These are phyloP conservation scores for Stellera chamaejasme DNA, from an alignment of 345 rosid genomes.

Conservation along the genomic window DNA sequence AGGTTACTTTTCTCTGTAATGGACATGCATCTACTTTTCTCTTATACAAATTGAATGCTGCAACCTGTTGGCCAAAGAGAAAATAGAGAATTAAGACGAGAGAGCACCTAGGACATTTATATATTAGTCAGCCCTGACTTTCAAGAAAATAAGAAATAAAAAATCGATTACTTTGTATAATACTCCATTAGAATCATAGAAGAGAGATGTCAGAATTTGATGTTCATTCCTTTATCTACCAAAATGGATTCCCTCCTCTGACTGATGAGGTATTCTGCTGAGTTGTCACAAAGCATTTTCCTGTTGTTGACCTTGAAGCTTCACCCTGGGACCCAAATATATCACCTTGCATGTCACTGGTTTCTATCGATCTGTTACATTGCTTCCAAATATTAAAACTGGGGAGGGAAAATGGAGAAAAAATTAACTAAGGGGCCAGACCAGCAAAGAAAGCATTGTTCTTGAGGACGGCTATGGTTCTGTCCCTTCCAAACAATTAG, in stretches of 20 bases:
- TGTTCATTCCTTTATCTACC: slow-evolving; percentile 11
- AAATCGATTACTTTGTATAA: not conserved
- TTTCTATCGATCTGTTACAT: slow-evolving; percentile 32
- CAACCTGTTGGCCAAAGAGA: slow-evolving; percentile 1
- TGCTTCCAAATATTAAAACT: not conserved
- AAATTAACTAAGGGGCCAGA: too few relatives aligned
- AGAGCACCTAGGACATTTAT: not conserved
- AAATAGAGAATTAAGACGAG: slow-evolving; percentile 6
- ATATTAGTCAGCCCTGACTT: not conserved
- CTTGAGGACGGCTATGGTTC: not conserved
- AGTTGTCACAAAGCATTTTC: slow-evolving; percentile 22
- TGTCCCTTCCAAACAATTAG: not conserved
- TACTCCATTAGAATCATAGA: not conserved
- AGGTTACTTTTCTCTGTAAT: too few relatives aligned
- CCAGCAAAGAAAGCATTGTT: not conserved
- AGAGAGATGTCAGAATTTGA: too few relatives aligned
- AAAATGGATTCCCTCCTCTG: slow-evolving; percentile 54
- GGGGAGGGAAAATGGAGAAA: not conserved
- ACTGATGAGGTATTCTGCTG: slow-evolving; percentile 26
- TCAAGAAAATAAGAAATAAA: not conserved
- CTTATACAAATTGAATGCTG: too few relatives aligned
- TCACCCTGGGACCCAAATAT: slow-evolving; percentile 15
- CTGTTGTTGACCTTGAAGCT: slow-evolving; percentile 22
- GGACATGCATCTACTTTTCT: too few relatives aligned
- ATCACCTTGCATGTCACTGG: slow-evolving; percentile 16